Evolutionary conservation across 768 basidiomycete genomes (phyloP).

Genomic region (Hericium rajendrae): DNA sequence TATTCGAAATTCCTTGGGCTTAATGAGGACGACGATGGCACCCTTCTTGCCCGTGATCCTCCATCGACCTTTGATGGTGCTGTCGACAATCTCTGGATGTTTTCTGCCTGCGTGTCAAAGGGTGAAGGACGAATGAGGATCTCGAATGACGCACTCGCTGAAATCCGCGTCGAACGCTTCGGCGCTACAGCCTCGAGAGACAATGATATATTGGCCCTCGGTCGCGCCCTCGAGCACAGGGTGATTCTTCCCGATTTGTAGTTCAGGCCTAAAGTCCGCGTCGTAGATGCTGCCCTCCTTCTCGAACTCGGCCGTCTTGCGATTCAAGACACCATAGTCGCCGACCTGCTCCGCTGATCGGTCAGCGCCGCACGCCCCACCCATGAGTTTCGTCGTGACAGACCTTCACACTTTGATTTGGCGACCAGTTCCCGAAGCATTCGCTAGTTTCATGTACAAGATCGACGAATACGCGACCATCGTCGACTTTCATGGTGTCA

Average conservation of each 20-base stretch:
- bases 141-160: neutral
- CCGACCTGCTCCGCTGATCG: neutral
- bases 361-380: no score
- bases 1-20: neutral
- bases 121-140: neutral
- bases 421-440: neutral
- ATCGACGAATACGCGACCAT: neutral
- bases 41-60: neutral
- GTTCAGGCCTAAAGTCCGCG: neutral
- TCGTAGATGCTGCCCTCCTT: neutral
- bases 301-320: neutral
- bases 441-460: neutral
- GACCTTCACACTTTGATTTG: neutral
- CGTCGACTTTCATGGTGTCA: neutral
- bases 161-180: neutral
- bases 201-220: neutral
- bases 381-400: neutral
- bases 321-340: neutral
- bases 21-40: neutral
- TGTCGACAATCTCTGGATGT: neutral
- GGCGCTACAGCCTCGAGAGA: neutral
- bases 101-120: neutral
- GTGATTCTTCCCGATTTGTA: neutral
- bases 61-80: neutral
- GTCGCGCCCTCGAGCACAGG: neutral